These are phyloP conservation scores for Acer campestre DNA, from an alignment of 345 rosid species.

Conservation along the genomic window DNA sequence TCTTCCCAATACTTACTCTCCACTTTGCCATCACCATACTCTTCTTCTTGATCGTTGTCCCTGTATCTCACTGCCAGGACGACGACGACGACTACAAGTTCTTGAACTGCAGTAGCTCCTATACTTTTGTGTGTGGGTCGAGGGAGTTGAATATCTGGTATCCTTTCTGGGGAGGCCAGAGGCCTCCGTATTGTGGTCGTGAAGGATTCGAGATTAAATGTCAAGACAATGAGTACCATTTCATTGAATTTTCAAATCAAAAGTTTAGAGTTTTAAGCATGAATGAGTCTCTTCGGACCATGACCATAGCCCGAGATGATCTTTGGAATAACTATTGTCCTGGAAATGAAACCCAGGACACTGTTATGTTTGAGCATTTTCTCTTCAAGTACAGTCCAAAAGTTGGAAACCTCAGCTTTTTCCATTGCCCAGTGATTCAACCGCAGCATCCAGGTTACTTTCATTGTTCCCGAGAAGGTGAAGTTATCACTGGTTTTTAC, in stretches of 20 bases:
- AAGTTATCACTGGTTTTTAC: too few species aligned
- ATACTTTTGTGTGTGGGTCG: background rate
- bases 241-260: background rate
- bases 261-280: conserved; percentile 18
- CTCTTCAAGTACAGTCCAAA: background rate
- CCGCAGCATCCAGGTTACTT: background rate
- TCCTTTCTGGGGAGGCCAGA: conserved; percentile 51
- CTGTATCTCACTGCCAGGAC: too few species aligned
- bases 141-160: conserved; percentile 14
- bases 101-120: background rate
- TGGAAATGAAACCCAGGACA: background rate
- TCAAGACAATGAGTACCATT: background rate
- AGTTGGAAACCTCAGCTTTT: conserved; percentile 28
- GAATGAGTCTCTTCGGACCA: background rate
- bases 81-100: too few species aligned
- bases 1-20: background rate
- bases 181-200: conserved; percentile 37
- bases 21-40: background rate
- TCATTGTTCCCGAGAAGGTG: background rate
- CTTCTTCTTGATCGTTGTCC: background rate
- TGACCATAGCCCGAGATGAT: conserved; percentile 30
- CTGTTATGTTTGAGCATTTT: background rate
- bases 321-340: conserved; percentile 21
- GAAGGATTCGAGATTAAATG: conserved; percentile 37
- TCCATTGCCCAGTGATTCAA: background rate